A percentile compares a stretch with the other conserved stretches of the same genome.
Conservation (phyloP, 352 stramenopile genomes). For the Phytophthora tentaculata region DNA sequence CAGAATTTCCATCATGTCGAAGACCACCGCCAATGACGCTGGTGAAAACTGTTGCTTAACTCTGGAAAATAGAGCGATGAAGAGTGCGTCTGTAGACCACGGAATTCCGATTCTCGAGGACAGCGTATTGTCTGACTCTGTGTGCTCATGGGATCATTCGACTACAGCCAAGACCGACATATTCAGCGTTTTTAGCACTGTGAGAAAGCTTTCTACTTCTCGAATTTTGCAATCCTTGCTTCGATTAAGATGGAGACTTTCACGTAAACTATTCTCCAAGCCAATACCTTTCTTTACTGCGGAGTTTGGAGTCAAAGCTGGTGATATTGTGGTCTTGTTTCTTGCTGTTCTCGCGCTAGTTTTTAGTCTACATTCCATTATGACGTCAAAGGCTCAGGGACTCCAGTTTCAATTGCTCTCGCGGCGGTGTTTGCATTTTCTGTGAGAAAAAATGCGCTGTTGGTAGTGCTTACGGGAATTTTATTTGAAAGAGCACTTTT, state of each 20-base stretch:
- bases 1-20: too few relatives aligned
- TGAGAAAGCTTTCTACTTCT: background rate
- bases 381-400: conserved; percentile 29
- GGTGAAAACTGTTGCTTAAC: conserved; percentile 17
- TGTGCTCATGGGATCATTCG: conserved; percentile 19
- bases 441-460: conserved; percentile 54
- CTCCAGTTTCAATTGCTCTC: conserved; percentile 32
- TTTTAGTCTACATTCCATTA: conserved; percentile 5
- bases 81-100: too few relatives aligned
- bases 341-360: conserved; percentile 20
- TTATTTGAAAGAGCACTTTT: conserved; percentile 52
- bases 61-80: conserved; percentile 19
- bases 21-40: conserved; percentile 7
- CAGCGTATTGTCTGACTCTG: conserved; percentile 25
- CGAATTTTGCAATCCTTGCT: conserved; percentile 17
- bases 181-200: background rate
- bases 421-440: conserved; percentile 38
- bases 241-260: conserved; percentile 29
- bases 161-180: conserved; percentile 1
- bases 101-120: conserved; percentile 23
- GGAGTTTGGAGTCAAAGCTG: conserved; percentile 36
- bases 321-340: conserved; percentile 39
- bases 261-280: conserved; percentile 27
- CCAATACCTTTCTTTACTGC: conserved; percentile 34
- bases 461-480: conserved; percentile 41